Evolutionary conservation across 1,284 basidiomycete species (phyloP), one percentile per base, ranked within the genome.

Genomic region (Mycosarcoma mackinlayi): DNA sequence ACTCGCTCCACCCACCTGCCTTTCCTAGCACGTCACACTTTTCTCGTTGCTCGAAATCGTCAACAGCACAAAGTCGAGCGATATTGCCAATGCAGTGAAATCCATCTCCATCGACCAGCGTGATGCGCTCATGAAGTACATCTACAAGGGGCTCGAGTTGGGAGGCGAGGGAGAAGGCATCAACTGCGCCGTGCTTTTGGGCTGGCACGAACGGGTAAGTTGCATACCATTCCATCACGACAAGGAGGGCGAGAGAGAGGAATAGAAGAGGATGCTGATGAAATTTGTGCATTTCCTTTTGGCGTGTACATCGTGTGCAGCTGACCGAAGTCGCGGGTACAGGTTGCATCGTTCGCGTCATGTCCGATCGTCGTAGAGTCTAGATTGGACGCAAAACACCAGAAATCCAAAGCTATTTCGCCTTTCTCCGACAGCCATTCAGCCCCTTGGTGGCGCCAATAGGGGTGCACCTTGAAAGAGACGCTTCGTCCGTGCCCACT

Each of bases 91-190:
- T 25, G 88, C 92, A 39, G 86, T 98, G 80, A 91, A 90, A 80
- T 83, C 87, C 1, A 87, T 98, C 37, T 88, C 89, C 7, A 87
- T 88, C 63, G 90, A 92, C 44, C 87, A 91, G 67, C 93, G 96
- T 77, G 95, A 97, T 79, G 92, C 89, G 31, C 86, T 98, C 57
- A 98, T 98, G 95, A 97, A 96, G 83, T 98, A 96, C 81, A 85
- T 98, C 23, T 98, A 98, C 88, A 98, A 98, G 85, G 94, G 91
- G 28, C 93, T 93, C 91, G 92, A 78, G 41, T 50, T 76, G 88
- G 42, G 63, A 2, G 56, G 62, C 8, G 62, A 65, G 33, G 47
- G 57, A 10, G 61, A 69, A 35, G 58, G 65, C 34, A 51, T 77
- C 62, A 77, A 77, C 54, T 76, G 77, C 46, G 94, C 92, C 73